phyloP scores from a whole-genome alignment of 2,329 filamentous ascomycete species.

The Pleurostoma richardsiae region DNA sequence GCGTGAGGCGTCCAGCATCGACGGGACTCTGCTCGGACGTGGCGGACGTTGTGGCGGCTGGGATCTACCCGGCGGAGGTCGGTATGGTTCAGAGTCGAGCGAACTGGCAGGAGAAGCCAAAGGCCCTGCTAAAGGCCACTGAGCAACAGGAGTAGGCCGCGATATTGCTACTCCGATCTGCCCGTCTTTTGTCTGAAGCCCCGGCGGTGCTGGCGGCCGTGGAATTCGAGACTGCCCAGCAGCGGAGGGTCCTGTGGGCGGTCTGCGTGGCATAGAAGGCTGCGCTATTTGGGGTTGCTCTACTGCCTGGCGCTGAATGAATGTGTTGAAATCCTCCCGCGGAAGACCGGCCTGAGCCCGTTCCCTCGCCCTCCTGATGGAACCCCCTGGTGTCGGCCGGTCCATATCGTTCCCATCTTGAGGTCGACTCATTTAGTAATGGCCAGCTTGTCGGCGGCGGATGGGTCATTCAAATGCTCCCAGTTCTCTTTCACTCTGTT shows the following conservation, averaged over 20 bases:
- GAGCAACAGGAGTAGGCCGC: constrained; percentile 45
- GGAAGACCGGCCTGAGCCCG: constrained; percentile 36
- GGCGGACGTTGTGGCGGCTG: constrained; percentile 54
- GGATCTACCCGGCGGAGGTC: constrained; percentile 43
- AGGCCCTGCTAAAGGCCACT: constrained; percentile 47
- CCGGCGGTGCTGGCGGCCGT: constrained; percentile 25
- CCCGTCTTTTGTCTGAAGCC: constrained; percentile 29
- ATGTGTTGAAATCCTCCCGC: constrained; percentile 20
- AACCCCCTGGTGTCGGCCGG: constrained; percentile 37
- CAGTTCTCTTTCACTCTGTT: constrained; percentile 4
- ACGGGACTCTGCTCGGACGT: constrained; percentile 55
- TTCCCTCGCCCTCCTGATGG: constrained; percentile 51
- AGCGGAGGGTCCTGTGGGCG: constrained; percentile 13
- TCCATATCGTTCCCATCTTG: constrained; percentile 53
- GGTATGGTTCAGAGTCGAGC: constrained; percentile 35
- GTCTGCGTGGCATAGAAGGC: constrained; percentile 22
- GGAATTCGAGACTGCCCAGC: constrained; percentile 16
- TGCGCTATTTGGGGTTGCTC: constrained; percentile 19
- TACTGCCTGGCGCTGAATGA: constrained; percentile 13
- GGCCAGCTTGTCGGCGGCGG: constrained; percentile 13
- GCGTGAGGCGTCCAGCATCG: constrained; percentile 50
- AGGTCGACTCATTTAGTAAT: constrained; percentile 47
- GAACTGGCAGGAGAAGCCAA: constrained; percentile 24
- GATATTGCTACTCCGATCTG: constrained; percentile 43
- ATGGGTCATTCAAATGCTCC: constrained; percentile 15